These are phyloP conservation scores for Pseudonectria buxi DNA, from an alignment of 2,329 filamentous ascomycete genomes.

Conservation along the genomic window DNA sequence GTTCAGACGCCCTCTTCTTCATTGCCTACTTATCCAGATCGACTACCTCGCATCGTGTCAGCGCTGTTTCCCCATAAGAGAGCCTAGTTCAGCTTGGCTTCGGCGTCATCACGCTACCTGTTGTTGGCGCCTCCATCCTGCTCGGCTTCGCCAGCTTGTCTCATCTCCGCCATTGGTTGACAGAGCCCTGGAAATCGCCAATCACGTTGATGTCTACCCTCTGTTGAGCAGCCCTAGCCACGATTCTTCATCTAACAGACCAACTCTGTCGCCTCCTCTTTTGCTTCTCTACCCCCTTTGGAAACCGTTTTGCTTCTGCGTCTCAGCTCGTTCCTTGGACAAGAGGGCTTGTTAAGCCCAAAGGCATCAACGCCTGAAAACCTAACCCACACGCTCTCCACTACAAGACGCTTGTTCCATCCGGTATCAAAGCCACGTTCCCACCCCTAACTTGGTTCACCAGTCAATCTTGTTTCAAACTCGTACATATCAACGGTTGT, in stretches of 20 bases:
- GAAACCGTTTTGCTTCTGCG: too few species aligned
- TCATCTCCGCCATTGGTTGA: conserved; percentile 29
- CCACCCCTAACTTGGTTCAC: not conserved
- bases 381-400: conserved; percentile 22
- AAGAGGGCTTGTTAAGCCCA: conserved; percentile 16
- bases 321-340: conserved; percentile 5
- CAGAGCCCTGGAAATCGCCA: conserved; percentile 25
- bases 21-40: conserved; percentile 7
- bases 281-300: conserved; percentile 15
- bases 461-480: too few species aligned
- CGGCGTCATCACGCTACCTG: conserved; percentile 20
- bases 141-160: conserved; percentile 29
- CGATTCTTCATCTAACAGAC: conserved; percentile 20
- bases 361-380: conserved; percentile 22
- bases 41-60: not conserved
- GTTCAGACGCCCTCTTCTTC: conserved; percentile 1
- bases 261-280: conserved; percentile 19
- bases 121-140: conserved; percentile 24
- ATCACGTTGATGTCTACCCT: conserved; percentile 24
- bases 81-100: conserved; percentile 17
- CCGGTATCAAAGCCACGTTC: conserved; percentile 5
- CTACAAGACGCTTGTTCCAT: conserved; percentile 13
- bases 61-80: conserved; percentile 1
- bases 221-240: conserved; percentile 25
- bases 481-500: too few species aligned